Base-by-base conservation (phyloP, 805 yeast genomes). In the Spathaspora arborariae region DNA sequence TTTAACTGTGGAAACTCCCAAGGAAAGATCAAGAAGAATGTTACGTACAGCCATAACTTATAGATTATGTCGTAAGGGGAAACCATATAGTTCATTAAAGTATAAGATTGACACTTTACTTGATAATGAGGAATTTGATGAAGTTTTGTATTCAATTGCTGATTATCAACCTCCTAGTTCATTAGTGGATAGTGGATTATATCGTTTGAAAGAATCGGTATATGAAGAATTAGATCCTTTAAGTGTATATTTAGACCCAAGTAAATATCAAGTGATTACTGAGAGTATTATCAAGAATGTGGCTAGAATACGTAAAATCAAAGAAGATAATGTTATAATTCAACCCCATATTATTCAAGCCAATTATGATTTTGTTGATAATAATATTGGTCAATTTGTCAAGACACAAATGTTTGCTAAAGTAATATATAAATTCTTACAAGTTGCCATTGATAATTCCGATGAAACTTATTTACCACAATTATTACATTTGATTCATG, bases 401-500 rank as follows among this genome's bases (percentile, higher is more conserved):
- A 80, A 78, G 56, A 72, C 82, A 0, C 58, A 58, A 2, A 67
- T 65, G 1, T 81, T 84, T 62, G 82, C 81, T 0, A 81, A 80
- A 53, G 63, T 84, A 35, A 48, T 84, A 5, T 79, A 72, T 55
- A 82, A 82, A 54, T 60, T 81, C n/a, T 63, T 86, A 13, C 79
- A 78, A 44, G 70, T 71, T 35, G 73, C 86, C 0, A 64, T 82
- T 19, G 74, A 73, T 42, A 63, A 68, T 0, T 70, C 72, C 1
- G 77, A 80, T 45, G 85, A 82, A 45, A 67, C 78, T 0, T 83
- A 70, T 54, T 62, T 84, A 30, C 78, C 81, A 15, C 81, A 79
- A 38, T 56, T 83, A n/a, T 68, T 87, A 34, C 94, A 86, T 59
- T 68, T 87, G 42, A 52, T 84, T 2, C 89, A 86, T 65, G 91